These are phyloP conservation scores for Aphanomyces invadans DNA, from an alignment of 352 stramenopile species.

Conservation along the genomic window DNA sequence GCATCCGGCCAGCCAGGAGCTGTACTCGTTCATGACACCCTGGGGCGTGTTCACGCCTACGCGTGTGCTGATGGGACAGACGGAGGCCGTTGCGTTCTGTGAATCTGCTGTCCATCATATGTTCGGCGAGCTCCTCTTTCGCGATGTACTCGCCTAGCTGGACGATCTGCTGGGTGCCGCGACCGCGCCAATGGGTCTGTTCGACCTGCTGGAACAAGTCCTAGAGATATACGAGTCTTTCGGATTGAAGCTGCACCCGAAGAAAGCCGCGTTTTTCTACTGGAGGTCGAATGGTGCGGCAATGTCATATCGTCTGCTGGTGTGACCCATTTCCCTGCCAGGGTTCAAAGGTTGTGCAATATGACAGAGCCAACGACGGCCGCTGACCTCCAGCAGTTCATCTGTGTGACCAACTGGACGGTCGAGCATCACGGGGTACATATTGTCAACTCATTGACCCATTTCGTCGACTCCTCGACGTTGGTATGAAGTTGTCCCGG, in stretches of 20 bases:
- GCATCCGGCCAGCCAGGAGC: conserved; percentile 17
- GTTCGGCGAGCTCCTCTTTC: conserved; percentile 20
- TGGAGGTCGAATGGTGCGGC: conserved; percentile 27
- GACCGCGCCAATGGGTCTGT: background rate
- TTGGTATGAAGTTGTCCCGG: background rate
- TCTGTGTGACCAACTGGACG: conserved; percentile 33
- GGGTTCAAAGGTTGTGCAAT: conserved; percentile 27
- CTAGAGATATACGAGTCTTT: conserved; percentile 23
- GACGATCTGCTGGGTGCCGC: conserved; percentile 30
- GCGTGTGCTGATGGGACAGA: conserved; percentile 22
- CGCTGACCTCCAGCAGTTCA: conserved; percentile 29
- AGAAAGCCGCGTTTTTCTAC: conserved; percentile 29
- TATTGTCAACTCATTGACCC: background rate
- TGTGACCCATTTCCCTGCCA: conserved; percentile 23
- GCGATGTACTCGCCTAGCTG: conserved; percentile 27
- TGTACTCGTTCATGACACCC: conserved; percentile 26
- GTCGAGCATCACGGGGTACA: conserved; percentile 28
- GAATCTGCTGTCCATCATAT: conserved; percentile 24
- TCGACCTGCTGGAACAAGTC: conserved; percentile 26
- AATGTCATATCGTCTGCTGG: conserved; percentile 25
- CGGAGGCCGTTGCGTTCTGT: background rate
- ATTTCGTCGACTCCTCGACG: conserved; percentile 2
- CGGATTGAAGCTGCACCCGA: conserved; percentile 32
- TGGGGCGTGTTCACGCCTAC: conserved; percentile 25
- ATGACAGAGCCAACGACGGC: conserved; percentile 24